A percentile compares a stretch with the other conserved stretches of the same genome.
Conservation (phyloP, 805 yeast genomes). For the Metschnikowia noctiluminum region DNA sequence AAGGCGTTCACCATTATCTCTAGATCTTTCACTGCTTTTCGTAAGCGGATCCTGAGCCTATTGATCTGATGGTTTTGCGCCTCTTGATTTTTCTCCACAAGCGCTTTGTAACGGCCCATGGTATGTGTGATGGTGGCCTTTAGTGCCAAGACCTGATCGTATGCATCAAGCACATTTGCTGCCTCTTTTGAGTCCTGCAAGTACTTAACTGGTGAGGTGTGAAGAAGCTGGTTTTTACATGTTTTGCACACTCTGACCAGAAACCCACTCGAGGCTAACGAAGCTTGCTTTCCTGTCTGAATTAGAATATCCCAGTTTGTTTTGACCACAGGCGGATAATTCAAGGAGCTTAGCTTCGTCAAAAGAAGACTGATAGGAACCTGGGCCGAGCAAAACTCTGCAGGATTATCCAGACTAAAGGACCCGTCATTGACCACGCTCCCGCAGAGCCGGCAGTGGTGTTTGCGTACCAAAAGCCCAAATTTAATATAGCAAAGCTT, state of each 20-base stretch:
- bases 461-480: constrained; percentile 61
- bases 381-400: constrained; percentile 64
- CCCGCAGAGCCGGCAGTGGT: constrained; percentile 93
- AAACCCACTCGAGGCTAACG: neutral
- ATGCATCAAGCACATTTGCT: constrained; percentile 18
- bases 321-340: constrained; percentile 27
- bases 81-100: constrained; percentile 12
- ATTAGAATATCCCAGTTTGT: constrained; percentile 16
- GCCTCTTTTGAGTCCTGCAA: neutral
- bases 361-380: constrained; percentile 50
- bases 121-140: constrained; percentile 23
- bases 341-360: constrained; percentile 35
- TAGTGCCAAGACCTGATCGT: constrained; percentile 20
- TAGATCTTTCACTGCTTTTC: constrained; percentile 29
- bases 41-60: constrained; percentile 22
- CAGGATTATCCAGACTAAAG: constrained; percentile 22
- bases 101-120: constrained; percentile 22
- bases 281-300: neutral
- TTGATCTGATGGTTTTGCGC: constrained; percentile 16
- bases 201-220: constrained; percentile 19
- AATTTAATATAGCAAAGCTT: constrained; percentile 60
- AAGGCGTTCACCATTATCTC: constrained; percentile 27
- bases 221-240: constrained; percentile 64
- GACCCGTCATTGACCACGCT: constrained; percentile 68
- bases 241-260: constrained; percentile 59